A percentile compares a stretch with the other conserved stretches of the same genome.
Conservation (phyloP, 1,284 basidiomycete genomes). For the Ustilago shanxiensis region DNA sequence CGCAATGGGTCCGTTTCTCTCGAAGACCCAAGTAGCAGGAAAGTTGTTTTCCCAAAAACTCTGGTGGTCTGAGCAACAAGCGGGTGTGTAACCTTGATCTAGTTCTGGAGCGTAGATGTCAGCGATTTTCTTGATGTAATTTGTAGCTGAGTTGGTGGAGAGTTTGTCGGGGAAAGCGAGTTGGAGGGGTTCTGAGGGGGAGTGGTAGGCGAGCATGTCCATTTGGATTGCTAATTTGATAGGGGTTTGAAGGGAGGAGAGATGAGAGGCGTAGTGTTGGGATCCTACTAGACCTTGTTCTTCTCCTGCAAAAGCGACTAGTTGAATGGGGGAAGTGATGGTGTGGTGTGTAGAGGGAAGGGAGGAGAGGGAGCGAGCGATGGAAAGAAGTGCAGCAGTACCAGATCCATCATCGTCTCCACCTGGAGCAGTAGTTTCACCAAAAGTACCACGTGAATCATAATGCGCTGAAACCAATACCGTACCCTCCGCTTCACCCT, state of each 20-base stretch:
- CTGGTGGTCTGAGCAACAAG: slow-evolving; percentile 70
- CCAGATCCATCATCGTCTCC: slow-evolving; percentile 63
- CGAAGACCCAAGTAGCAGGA: slow-evolving; percentile 67
- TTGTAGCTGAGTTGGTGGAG: slow-evolving; percentile 53
- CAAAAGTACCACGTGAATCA: slow-evolving; percentile 64
- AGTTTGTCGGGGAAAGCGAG: slow-evolving; percentile 68
- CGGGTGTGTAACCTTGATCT: slow-evolving; percentile 53
- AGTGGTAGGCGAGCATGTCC: slow-evolving; percentile 67
- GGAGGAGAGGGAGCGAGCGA: slow-evolving; percentile 58
- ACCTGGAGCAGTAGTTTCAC: slow-evolving; percentile 62
- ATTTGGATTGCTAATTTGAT: slow-evolving; percentile 54
- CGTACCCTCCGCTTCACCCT: slow-evolving; percentile 23
- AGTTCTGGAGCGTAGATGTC: slow-evolving; percentile 64
- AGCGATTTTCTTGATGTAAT: slow-evolving; percentile 58
- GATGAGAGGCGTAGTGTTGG: slow-evolving; percentile 39
- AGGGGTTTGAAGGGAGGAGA: background rate
- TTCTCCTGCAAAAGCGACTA: slow-evolving; percentile 69
- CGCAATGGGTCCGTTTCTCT: slow-evolving; percentile 68
- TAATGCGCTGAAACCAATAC: slow-evolving; percentile 68
- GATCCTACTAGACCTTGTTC: slow-evolving; percentile 68
- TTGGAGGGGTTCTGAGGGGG: slow-evolving; percentile 64
- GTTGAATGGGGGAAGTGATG: slow-evolving; percentile 58
- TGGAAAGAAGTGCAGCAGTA: slow-evolving; percentile 60
- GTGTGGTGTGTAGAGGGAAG: slow-evolving; percentile 35
- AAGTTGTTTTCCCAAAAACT: slow-evolving; percentile 59